Base-by-base conservation (phyloP, 768 basidiomycete species). In the Cyclocybe aegerita region DNA sequence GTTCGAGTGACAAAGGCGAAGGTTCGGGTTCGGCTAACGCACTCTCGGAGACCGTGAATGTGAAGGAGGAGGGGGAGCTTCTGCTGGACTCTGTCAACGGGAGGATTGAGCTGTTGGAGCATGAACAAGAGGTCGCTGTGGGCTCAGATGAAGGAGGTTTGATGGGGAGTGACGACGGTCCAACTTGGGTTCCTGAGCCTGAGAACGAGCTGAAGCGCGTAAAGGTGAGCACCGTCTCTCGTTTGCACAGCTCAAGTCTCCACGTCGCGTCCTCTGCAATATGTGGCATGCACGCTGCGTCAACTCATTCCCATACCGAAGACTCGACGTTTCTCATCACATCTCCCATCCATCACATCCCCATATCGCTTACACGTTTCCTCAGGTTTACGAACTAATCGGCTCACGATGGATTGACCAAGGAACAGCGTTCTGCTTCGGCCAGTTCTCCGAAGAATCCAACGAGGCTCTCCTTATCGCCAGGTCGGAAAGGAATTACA, bases 391-490 rank as follows among this genome's bases (percentile, higher is more conserved):
- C 70, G 88, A 95, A 69, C 86, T 99, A 52, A 81, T 93, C 46
- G 92, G 88, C 51, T 80, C 88, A 56, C 83, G 86, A 49, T 99
- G 97, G 97, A 80, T 86, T 48, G 97, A 99, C 76, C 86, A 93
- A 65, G 97, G 97, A 41, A 99, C 97, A 12, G 97, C 97, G 1
- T 91, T 94, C 65, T 97, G 95, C 67, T 90, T 90, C 62, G 94
- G 94, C 39, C 86, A 94, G 65, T 89, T 88, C 56, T 81, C 85
- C 59, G 81, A 87, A 59, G 83, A 87, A 43, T 79, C 79, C 43
- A 85, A 83, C 60, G 88, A 87, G 65, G 94, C 87, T 4, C 78
- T 85, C 50, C 83, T 94, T 46, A 83, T 92, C 57, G 92, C 91
- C n/a, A 87, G 87, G 54, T 82, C 87, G 12, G 93, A 93, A 68